Evolutionary conservation across 345 rosid species (phyloP), one percentile per base, ranked within the genome.

Genomic region (Salix dunnii): DNA sequence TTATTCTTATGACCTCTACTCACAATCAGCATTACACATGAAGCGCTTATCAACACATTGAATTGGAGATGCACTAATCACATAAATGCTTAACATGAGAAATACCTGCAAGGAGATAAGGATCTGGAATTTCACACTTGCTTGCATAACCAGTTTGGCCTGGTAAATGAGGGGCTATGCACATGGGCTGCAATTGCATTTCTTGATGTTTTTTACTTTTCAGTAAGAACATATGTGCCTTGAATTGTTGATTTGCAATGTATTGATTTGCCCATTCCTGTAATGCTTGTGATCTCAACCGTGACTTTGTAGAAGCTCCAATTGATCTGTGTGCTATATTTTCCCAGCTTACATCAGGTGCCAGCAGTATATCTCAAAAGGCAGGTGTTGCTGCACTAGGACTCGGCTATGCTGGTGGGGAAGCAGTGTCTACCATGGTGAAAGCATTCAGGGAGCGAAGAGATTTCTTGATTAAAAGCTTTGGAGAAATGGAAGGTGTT

Each of bases 371-470:
- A 73, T 76, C 99, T 71, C 98, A 96, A 61, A 94, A 88, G 77
- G 99, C 99, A 33, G 99, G 83, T 80, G 87, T 92, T 80, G 98
- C 97, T 65, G 95, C 97, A 38, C 82, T 96, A 75, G 98, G 93
- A 33, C 69, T 96, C 77, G 99, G 99, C n/a, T 88, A 92, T 80
- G 97, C 95, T 9, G 99, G 99, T 23, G 97, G 99, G 18, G 93
- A 96, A 85, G 90, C 89, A 9, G 92, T 96, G 53, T 77, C 93
- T 17, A 86, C 79, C 3, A 96, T 94, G 99, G 97, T 92, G 30
- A 90, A 87, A 83, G 92, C 98, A 61, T 96, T 94, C 80, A 83
- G 87, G 86, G 98, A 96, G 74, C 85, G 99, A 25, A 89, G 97
- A 80, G 99, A 96, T 85, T 92, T 84, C 86, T 88, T 96, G 86